Evolutionary conservation across 139 green algal genomes (phyloP).

Genomic region (Chlamydomonas sp.): DNA sequence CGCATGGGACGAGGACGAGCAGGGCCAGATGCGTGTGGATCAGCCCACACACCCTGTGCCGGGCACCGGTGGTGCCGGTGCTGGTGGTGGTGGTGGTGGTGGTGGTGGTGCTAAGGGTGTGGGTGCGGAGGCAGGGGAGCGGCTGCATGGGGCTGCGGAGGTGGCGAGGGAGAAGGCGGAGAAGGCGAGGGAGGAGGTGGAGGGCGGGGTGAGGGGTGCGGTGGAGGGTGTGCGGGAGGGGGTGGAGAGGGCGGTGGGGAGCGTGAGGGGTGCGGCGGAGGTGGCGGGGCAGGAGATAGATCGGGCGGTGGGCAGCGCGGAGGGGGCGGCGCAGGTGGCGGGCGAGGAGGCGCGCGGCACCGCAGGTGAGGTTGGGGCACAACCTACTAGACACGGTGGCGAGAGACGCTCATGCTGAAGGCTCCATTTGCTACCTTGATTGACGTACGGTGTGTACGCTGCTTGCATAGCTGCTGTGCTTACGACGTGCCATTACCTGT

Average conservation of each 20-base stretch:
- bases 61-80: neutral
- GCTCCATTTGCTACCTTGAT: neutral
- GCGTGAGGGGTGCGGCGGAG: neutral
- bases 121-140: neutral
- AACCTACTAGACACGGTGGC: neutral
- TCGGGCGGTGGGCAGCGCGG: neutral
- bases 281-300: neutral
- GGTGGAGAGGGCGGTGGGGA: neutral
- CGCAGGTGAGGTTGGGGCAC: neutral
- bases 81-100: neutral
- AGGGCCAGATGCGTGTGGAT: neutral
- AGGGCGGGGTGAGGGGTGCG: neutral
- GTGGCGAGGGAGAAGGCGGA: neutral
- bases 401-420: neutral
- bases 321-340: constrained; percentile 17
- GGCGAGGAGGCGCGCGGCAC: neutral
- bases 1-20: neutral
- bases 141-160: neutral
- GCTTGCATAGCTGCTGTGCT: too few species aligned
- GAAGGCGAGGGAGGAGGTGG: neutral
- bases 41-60: neutral
- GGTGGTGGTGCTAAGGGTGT: neutral
- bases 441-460: too few species aligned
- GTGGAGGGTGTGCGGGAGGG: neutral
- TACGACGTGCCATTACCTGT: too few species aligned